Percentiles rank a stretch among this genome's conserved stretches.
These are phyloP conservation scores for Clarkia xantiana DNA, from an alignment of 345 rosid species.

Conservation along the genomic window DNA sequence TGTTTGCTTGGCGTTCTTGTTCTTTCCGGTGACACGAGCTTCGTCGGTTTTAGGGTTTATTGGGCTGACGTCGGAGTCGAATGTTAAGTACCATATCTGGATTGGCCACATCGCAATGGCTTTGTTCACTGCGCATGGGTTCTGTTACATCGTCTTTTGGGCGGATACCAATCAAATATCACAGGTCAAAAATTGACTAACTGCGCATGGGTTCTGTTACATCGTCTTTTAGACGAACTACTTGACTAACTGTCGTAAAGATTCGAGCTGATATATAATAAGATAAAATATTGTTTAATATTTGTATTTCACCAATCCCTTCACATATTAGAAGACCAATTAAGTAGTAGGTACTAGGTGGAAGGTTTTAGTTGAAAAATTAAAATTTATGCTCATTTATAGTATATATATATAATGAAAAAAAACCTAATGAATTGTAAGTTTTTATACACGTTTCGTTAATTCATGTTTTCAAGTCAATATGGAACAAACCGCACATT, in stretches of 20 bases:
- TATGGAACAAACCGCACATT: too few species aligned
- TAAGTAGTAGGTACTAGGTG: too few species aligned
- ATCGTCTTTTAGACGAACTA: slow-evolving; percentile 16
- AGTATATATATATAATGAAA: too few species aligned
- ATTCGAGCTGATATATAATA: too few species aligned
- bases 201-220: slow-evolving; percentile 26
- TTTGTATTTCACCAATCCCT: too few species aligned
- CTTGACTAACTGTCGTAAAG: slow-evolving; percentile 1
- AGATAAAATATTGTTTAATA: too few species aligned
- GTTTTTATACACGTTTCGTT: too few species aligned
- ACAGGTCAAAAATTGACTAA: slow-evolving; percentile 11
- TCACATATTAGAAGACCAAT: too few species aligned
- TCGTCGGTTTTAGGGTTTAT: slow-evolving; percentile 26
- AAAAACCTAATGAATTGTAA: too few species aligned
- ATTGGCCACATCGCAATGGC: slow-evolving; percentile 23
- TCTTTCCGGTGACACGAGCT: slow-evolving; percentile 37
- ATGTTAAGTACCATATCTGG: slow-evolving; percentile 43
- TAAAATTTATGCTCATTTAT: too few species aligned
- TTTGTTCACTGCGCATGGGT: slow-evolving; percentile 30
- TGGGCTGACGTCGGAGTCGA: slow-evolving; percentile 26
- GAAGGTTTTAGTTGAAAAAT: too few species aligned
- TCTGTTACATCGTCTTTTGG: slow-evolving; percentile 22
- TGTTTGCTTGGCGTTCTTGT: slow-evolving; percentile 23
- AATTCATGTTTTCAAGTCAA: too few species aligned
- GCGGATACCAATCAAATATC: slow-evolving; percentile 15